These are phyloP conservation scores for Thielaviopsis populi DNA, from an alignment of 2,329 filamentous ascomycete genomes.

Conservation along the genomic window DNA sequence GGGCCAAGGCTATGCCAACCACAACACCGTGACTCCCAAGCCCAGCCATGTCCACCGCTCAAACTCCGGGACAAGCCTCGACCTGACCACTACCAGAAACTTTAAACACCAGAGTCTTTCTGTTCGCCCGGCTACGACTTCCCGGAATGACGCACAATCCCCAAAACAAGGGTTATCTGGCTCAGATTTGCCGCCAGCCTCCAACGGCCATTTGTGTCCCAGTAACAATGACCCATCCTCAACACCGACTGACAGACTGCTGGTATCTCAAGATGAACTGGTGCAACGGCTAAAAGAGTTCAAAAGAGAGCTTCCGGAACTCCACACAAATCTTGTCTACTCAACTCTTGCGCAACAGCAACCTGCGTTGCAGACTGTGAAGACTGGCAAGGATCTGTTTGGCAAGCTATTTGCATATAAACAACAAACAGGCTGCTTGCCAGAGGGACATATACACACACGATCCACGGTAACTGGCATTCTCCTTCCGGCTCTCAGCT, in stretches of 20 bases:
- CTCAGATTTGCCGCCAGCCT: neutral
- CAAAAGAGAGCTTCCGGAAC: conserved; percentile 4
- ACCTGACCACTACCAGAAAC: neutral
- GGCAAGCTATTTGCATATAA: neutral
- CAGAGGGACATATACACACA: neutral
- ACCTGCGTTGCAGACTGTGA: neutral
- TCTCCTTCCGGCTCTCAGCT: neutral
- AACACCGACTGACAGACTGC: neutral
- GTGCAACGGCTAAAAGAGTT: neutral
- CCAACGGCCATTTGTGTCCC: neutral
- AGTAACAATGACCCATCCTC: neutral
- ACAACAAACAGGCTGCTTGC: neutral
- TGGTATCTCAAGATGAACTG: neutral
- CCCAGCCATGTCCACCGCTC: neutral
- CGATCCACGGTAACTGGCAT: neutral
- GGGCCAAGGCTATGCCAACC: neutral
- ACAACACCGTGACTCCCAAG: neutral
- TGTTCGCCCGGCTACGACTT: neutral
- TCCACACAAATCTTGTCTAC: conserved; percentile 6
- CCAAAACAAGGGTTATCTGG: neutral
- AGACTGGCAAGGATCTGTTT: neutral
- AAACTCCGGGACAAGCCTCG: neutral
- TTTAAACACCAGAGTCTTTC: neutral
- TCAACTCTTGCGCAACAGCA: conserved; percentile 3
- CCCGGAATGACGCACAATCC: neutral